Conservation (phyloP, 2,329 filamentous ascomycete species). For the Curvularia sp. region DNA sequence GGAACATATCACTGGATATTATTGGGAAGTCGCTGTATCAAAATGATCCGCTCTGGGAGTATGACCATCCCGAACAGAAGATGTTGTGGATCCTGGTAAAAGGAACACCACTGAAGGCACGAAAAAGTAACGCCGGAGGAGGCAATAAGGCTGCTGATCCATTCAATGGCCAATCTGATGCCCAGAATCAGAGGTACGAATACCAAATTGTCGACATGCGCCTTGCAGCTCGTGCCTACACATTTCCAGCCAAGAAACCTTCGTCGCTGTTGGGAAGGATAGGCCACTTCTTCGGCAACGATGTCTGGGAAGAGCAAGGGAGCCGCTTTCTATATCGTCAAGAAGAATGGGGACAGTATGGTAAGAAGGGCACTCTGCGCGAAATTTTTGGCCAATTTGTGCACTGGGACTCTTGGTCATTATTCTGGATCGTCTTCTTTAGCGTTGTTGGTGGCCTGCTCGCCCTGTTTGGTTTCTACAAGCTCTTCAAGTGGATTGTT, state of each 20-base stretch:
- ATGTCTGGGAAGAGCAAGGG: constrained; percentile 33
- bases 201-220: constrained; percentile 36
- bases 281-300: constrained; percentile 38
- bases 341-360: constrained; percentile 42
- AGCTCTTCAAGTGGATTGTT: constrained; percentile 28
- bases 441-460: constrained; percentile 29
- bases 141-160: constrained; percentile 25
- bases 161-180: constrained; percentile 23
- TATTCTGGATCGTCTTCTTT: constrained; percentile 32
- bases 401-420: constrained; percentile 34
- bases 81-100: constrained; percentile 38
- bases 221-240: constrained; percentile 32
- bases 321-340: constrained; percentile 36
- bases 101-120: constrained; percentile 24
- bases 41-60: constrained; percentile 25
- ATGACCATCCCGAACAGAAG: constrained; percentile 33
- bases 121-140: constrained; percentile 9
- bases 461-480: constrained; percentile 28
- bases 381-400: constrained; percentile 35
- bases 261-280: constrained; percentile 28
- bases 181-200: constrained; percentile 30
- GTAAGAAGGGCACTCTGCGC: constrained; percentile 41
- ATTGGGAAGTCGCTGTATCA: constrained; percentile 29
- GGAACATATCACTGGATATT: constrained; percentile 41
- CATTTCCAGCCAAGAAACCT: constrained; percentile 21